Percentiles rank a stretch among this genome's conserved stretches.
These are phyloP conservation scores for Ceratocystis lukuohia DNA, from an alignment of 2,329 filamentous ascomycete genomes.

Conservation along the genomic window DNA sequence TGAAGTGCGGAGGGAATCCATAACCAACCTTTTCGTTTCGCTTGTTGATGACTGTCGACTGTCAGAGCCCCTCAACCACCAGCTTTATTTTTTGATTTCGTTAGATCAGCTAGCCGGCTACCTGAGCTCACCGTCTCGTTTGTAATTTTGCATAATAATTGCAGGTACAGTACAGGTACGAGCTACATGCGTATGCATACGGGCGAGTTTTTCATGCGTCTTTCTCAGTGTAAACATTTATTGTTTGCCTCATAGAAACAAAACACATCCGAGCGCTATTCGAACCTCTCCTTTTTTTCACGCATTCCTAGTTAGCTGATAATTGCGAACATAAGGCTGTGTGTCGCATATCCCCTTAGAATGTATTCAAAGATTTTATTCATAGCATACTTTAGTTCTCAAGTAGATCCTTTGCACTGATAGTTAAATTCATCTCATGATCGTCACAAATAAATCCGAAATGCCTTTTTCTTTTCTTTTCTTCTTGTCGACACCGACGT, in stretches of 20 bases:
- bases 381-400: background rate
- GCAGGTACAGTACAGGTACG: background rate
- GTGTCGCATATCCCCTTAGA: background rate
- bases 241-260: slow-evolving; percentile 1
- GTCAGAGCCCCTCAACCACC: background rate
- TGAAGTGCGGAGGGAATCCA: background rate
- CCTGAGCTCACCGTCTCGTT: background rate
- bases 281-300: background rate
- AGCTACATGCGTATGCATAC: background rate
- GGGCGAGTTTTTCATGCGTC: background rate
- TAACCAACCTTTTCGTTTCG: background rate
- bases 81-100: background rate
- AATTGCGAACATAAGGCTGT: background rate
- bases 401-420: background rate
- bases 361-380: background rate
- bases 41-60: background rate
- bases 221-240: background rate
- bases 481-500: background rate
- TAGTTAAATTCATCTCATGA: background rate
- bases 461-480: background rate
- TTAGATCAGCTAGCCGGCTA: background rate
- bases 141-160: background rate
- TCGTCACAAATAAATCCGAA: background rate
- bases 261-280: slow-evolving; percentile 3
- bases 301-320: background rate